These are phyloP conservation scores for Cordia subcordata DNA, from an alignment of 257 asterid genomes.

Conservation along the genomic window DNA sequence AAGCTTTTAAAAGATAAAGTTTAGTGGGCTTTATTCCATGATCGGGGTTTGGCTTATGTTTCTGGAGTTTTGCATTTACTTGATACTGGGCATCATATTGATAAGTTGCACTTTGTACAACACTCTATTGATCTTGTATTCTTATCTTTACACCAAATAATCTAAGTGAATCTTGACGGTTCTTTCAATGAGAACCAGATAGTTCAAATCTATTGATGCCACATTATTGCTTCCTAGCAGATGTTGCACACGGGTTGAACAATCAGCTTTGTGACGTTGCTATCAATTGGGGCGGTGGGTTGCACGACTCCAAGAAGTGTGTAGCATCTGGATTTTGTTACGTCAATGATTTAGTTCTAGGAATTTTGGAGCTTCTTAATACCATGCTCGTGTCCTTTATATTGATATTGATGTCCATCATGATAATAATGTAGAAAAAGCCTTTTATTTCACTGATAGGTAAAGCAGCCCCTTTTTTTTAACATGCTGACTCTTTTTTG, in stretches of 20 bases:
- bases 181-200: conserved; percentile 6
- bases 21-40: too few relatives aligned
- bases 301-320: conserved; percentile 98
- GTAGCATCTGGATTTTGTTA: conserved; percentile 99
- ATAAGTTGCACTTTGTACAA: background rate
- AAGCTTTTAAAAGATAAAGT: too few relatives aligned
- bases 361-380: conserved; percentile 93
- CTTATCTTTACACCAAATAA: conserved; percentile 47
- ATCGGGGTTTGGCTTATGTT: too few relatives aligned
- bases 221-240: conserved; percentile 33
- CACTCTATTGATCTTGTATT: background rate
- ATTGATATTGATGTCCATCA: conserved; percentile 99
- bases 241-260: conserved; percentile 95
- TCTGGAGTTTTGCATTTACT: background rate
- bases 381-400: conserved; percentile 91
- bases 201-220: conserved; percentile 14
- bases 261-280: conserved; percentile 86
- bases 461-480: conserved; percentile 13
- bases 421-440: conserved; percentile 99
- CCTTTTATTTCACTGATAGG: conserved; percentile 97
- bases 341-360: conserved; percentile 90
- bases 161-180: conserved; percentile 85
- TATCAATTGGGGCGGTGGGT: conserved; percentile 99
- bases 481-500: background rate
- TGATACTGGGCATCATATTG: too few relatives aligned